Percentiles rank a stretch among this genome's conserved stretches.
Evolutionary conservation across 768 basidiomycete species (phyloP).

Genomic region (Tricholoma terreum): DNA sequence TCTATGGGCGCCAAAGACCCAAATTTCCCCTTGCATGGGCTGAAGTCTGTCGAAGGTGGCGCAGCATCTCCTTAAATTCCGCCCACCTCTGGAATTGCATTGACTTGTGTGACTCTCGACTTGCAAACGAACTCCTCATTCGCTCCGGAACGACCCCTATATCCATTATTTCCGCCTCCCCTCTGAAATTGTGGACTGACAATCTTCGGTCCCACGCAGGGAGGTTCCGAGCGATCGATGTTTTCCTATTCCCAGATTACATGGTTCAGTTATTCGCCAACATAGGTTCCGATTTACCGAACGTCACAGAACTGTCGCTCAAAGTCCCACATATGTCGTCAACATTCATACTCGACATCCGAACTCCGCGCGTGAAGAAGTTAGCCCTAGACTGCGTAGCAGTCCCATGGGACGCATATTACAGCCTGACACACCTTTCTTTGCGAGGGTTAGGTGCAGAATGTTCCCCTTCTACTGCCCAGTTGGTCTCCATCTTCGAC

Average conservation of each 20-base stretch:
- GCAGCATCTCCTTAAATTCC: conserved; percentile 30
- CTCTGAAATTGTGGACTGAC: conserved; percentile 23
- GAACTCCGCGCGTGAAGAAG: conserved; percentile 28
- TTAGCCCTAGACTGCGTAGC: conserved; percentile 34
- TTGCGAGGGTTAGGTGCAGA: conserved; percentile 30
- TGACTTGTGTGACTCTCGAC: conserved; percentile 32
- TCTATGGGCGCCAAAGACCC: conserved; percentile 27
- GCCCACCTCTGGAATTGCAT: conserved; percentile 39
- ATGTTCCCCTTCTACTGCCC: conserved; percentile 30
- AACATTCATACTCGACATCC: conserved; percentile 18
- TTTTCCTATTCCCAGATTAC: conserved; percentile 34
- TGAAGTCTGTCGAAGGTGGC: conserved; percentile 40
- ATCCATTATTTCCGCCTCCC: conserved; percentile 30
- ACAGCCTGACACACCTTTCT: conserved; percentile 30
- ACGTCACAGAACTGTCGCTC: conserved; percentile 32
- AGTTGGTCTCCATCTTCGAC: conserved; percentile 31
- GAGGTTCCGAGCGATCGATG: conserved; percentile 32
- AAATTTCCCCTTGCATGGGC: conserved; percentile 36
- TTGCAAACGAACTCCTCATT: conserved; percentile 32
- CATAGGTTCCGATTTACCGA: conserved; percentile 23
- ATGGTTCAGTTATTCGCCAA: conserved; percentile 29
- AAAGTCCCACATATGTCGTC: conserved; percentile 30
- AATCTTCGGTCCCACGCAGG: conserved; percentile 26
- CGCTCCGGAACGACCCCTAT: conserved; percentile 35
- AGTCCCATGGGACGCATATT: conserved; percentile 32